Evolutionary conservation across 2,329 filamentous ascomycete genomes (phyloP), one percentile per base, ranked within the genome.

Genomic region (Claviceps africana): DNA sequence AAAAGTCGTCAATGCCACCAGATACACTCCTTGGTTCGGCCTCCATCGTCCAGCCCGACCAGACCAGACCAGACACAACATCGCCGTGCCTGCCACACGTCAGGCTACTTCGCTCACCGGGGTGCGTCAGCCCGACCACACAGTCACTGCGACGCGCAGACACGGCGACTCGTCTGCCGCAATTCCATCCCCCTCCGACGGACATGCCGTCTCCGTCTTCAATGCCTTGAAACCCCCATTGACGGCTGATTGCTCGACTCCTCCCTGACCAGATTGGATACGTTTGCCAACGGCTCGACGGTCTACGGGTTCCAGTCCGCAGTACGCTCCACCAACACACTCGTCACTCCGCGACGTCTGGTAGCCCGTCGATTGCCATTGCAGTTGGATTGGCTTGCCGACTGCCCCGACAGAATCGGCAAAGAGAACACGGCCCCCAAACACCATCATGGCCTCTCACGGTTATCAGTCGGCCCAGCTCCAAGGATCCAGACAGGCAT

Each of bases 381-480:
- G n/a, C n/a, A n/a, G n/a, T n/a, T n/a, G n/a, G n/a, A n/a, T n/a
- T n/a, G n/a, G n/a, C n/a, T n/a, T n/a, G n/a, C n/a, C n/a, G n/a
- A n/a, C n/a, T n/a, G n/a, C n/a, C n/a, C n/a, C n/a, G n/a, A n/a
- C n/a, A n/a, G n/a, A n/a, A n/a, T n/a, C n/a, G n/a, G 30, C 5
- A 31, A 31, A 31, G 30, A 31, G 8, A 40, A 19, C 0, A 43
- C 19, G 19, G 8, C 21, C 22, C 30, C 47, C 31, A 10, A 40
- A 53, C 55, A 54, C 56, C n/a, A n/a, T n/a, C 33, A 70, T 70
- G 67, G 63, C 67, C 57, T 69, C 67, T 15, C 59, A 67, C 59
- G 62, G 64, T n/a, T 63, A 66, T 10, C 65, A 67, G 33, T 58
- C 63, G 54, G 57, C 60, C 21, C 58, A 61, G 47, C 62, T 63